Conservation (phyloP, 495 filamentous ascomycete species). For the Neurospora cerealis region DNA sequence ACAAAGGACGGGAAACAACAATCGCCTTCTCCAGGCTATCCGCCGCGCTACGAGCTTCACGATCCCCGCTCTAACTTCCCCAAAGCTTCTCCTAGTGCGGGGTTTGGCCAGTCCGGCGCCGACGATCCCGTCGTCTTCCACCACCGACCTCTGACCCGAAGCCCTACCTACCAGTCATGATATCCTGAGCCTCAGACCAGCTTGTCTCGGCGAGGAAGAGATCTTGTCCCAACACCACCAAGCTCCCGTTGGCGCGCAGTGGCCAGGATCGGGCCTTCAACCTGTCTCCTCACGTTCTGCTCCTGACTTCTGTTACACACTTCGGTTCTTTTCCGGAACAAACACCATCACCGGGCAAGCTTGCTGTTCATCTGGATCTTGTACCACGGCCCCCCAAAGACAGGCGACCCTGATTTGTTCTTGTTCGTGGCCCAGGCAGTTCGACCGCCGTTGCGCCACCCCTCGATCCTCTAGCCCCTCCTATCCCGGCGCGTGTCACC, state of each 20-base stretch:
- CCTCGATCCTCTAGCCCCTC: neutral
- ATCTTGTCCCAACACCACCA: slow-evolving; percentile 5
- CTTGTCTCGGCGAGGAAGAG: slow-evolving; percentile 20
- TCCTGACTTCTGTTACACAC: neutral
- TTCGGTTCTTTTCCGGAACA: neutral
- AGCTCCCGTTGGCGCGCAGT: slow-evolving; percentile 5
- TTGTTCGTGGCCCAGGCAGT: slow-evolving; percentile 6
- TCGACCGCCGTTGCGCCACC: slow-evolving; percentile 11
- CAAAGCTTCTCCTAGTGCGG: neutral
- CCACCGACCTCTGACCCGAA: slow-evolving; percentile 2
- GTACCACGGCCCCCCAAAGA: neutral
- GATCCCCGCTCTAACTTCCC: neutral
- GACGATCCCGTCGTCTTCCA: neutral
- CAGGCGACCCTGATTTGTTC: slow-evolving; percentile 15
- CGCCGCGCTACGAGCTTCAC: neutral
- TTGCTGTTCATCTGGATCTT: neutral
- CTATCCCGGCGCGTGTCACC: slow-evolving; percentile 14
- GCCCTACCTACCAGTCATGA: slow-evolving; percentile 20
- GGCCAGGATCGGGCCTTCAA: neutral
- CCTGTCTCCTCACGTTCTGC: neutral
- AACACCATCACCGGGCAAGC: neutral
- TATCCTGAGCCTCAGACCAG: slow-evolving; percentile 20
- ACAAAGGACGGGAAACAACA: neutral
- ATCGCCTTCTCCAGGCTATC: neutral
- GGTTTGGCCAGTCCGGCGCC: neutral